Evolutionary conservation across 371 early-diverging fungal species (phyloP), one percentile per base, ranked within the genome.

Genomic region (Mortierella sp.): DNA sequence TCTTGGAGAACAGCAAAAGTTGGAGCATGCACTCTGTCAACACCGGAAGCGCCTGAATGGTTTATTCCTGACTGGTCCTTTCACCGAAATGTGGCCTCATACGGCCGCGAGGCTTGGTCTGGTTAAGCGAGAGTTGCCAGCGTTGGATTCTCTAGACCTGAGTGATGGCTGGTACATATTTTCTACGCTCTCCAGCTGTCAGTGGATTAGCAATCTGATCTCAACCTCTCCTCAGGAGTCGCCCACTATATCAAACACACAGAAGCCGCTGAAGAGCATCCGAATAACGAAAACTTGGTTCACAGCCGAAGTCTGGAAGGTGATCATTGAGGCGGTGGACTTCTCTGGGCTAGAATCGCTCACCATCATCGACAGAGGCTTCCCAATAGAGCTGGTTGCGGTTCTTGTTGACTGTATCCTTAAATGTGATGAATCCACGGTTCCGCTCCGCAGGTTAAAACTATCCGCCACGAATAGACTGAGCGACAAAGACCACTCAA

Each of bases 271-370:
- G 49, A 19, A 24, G 6, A 5, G 24, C 10, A 4, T 48, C 49
- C 6, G 26, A 7, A 8, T 48, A 26, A 5, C 6, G 10, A 16
- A 26, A 23, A 26, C 26, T 24, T 8, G 10, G 6, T 48, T 48
- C 5, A 10, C 21, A 26, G 26, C 49, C 26, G 7, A 48, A 30
- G 56, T 21, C 1, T 56, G 56, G 56, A 26, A n/a, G 16, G 6
- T n/a, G 10, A 26, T 56, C 21, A 42, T 43, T n/a, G n/a, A 56
- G n/a, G n/a, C 45, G 7, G 6, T 56, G 6, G 56, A 56, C 30
- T 21, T 28, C 28, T 42, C 46, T 10, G 12, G 10, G 6, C n/a
- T 56, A 2, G 45, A 45, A 13, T 26, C 56, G 18, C 28, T 56
- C 19, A 45, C n/a, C 28, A 18, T 56, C 23, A 16, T 6, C 4